Evolutionary conservation across 2,329 filamentous ascomycete genomes (phyloP), one percentile per base, ranked within the genome.

Genomic region (Sarocladium strictum): DNA sequence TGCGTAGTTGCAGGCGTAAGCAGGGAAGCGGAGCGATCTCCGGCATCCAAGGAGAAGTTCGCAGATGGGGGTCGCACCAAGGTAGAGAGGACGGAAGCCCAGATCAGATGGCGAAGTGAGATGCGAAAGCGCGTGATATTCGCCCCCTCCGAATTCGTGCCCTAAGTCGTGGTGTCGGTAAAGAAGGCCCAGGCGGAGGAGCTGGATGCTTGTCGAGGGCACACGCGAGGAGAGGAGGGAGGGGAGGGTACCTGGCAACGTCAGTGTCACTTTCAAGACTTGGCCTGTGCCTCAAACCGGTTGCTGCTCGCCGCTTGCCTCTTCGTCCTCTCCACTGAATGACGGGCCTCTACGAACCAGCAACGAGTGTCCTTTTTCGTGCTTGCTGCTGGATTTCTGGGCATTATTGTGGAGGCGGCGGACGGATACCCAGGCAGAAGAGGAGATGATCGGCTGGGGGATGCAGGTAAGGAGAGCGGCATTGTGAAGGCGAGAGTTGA

Each of bases 21-120:
- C 21, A 24, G 21, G 40, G 17, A 15, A 24, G 40, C 40, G 40
- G 40, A 43, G 21, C 40, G 21, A 24, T 43, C 11, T 23, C 40
- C n/a, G 17, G 21, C n/a, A 9, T 21, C 40, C 40, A 7, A 23
- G 40, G 17, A 43, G 17, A 24, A 9, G 40, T 43, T 24, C 40
- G 40, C 7, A 17, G 40, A 43, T 43, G 40, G 40, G 32, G 40
- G 40, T 43, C 40, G 40, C 40, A 43, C 40, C 40, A 43, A 43
- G 21, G n/a, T 7, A 38, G 6, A 38, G 35, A 38, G 9, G 35
- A 38, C 6, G 17, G 17, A 19, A 9, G 35, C 6, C 32, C 32
- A 9, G 32, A 15, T 9, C 15, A 38, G 17, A 5, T 38, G 35
- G 35, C 12, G 17, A 38, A 19, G 35, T 38, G 12, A 38, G 35